Evolutionary conservation across 257 asterid species (phyloP).

Genomic region (Solanum virginianum): DNA sequence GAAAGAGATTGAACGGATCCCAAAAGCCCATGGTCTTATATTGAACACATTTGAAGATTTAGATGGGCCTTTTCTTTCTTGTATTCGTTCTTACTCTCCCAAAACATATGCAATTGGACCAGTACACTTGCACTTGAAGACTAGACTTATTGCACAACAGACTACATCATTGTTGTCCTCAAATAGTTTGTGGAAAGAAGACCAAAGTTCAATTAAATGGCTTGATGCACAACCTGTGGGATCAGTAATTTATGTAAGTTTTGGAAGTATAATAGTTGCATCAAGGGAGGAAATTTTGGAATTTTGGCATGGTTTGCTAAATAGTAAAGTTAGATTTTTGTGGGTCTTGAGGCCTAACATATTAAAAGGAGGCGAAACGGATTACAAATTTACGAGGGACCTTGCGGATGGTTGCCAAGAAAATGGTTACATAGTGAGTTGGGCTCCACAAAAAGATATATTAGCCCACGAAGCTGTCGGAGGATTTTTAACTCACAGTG

Average conservation of each 20-base stretch:
- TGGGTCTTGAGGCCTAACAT: constrained; percentile 17
- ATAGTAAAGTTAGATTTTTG: constrained; percentile 10
- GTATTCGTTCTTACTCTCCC: constrained; percentile 5
- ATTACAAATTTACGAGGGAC: not conserved
- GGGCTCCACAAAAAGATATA: constrained; percentile 18
- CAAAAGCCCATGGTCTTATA: constrained; percentile 11
- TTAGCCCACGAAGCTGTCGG: constrained; percentile 14
- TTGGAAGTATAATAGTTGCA: constrained; percentile 14
- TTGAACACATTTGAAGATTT: constrained; percentile 5
- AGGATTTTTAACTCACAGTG: constrained; percentile 16
- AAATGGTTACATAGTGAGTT: constrained; percentile 11
- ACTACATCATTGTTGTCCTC: not conserved
- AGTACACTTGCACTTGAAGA: constrained; percentile 4
- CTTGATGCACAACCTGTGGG: constrained; percentile 13
- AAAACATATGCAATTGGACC: constrained; percentile 21
- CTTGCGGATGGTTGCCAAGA: not conserved
- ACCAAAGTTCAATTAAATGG: constrained; percentile 12
- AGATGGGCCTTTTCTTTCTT: not conserved
- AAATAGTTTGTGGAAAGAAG: constrained; percentile 4
- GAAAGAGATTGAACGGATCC: not conserved
- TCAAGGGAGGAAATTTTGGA: constrained; percentile 6
- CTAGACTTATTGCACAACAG: not conserved
- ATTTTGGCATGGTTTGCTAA: constrained; percentile 13
- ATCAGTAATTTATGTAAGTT: constrained; percentile 20
- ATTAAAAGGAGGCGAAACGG: not conserved